Percentiles rank a stretch among this genome's conserved stretches.
These are phyloP conservation scores for Trichophyton schoenleinii DNA, from an alignment of 2,329 filamentous ascomycete species.

Conservation along the genomic window DNA sequence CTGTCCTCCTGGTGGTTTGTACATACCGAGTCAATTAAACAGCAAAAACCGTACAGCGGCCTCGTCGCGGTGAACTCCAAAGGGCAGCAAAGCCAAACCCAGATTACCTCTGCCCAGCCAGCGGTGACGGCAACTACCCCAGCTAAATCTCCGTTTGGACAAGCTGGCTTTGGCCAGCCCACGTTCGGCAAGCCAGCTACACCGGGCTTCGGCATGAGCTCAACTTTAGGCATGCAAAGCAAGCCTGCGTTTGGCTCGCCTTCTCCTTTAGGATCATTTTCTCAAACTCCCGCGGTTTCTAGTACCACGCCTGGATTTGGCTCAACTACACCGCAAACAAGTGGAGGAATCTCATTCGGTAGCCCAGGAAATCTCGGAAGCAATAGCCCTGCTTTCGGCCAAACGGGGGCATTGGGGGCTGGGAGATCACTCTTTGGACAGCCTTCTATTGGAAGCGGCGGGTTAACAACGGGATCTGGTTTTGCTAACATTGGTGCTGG, in stretches of 20 bases:
- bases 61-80: slow-evolving; percentile 36
- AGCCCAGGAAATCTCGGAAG: slow-evolving; percentile 23
- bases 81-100: slow-evolving; percentile 21
- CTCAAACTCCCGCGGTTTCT: slow-evolving; percentile 6
- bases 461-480: neutral
- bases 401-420: slow-evolving; percentile 15
- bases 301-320: slow-evolving; percentile 25
- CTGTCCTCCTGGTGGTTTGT: slow-evolving; percentile 83
- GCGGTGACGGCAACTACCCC: slow-evolving; percentile 13
- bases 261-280: neutral
- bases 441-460: slow-evolving; percentile 11
- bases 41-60: slow-evolving; percentile 60
- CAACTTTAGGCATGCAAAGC: slow-evolving; percentile 7
- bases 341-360: slow-evolving; percentile 23
- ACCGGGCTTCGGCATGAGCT: slow-evolving; percentile 14
- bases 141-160: slow-evolving; percentile 11
- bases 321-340: slow-evolving; percentile 16
- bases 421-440: slow-evolving; percentile 22
- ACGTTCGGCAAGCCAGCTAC: slow-evolving; percentile 20
- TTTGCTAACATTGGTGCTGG: slow-evolving; percentile 13
- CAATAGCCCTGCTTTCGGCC: slow-evolving; percentile 22
- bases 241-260: slow-evolving; percentile 11
- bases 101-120: slow-evolving; percentile 14
- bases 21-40: slow-evolving; percentile 72
- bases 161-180: slow-evolving; percentile 16